Base-by-base conservation (phyloP, 2,329 filamentous ascomycete species). In the Paraphaeosphaeria sporulosa region DNA sequence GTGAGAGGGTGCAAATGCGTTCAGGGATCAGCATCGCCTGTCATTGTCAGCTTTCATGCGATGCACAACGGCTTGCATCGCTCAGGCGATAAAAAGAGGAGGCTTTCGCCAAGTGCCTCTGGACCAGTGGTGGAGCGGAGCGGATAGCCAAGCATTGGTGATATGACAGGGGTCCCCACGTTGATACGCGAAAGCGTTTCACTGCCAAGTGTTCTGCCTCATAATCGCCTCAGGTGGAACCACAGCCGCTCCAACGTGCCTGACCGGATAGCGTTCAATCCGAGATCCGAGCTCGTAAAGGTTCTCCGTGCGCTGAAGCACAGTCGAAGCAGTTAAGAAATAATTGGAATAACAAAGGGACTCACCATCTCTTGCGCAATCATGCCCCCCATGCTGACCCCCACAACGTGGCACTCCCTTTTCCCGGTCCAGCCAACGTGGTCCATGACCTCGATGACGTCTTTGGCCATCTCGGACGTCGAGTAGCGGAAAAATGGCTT, bases 351-450 rank as follows among this genome's bases (percentile, higher is more conserved):
- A 55, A 56, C 40, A 50, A 40, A 23, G 32, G 50, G 57, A 72
- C 78, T 71, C 75, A 84, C 85, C 4, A 97, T 72, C 79, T 97
- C 93, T 78, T 96, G 93, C 2, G 91, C 87, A 69, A 97, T 94
- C 93, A 97, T 96, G 71, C 93, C 93, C 64, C 93, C 93, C 85
- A 96, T 91, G 60, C 89, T 92, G 65, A 94, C 88, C 58, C 93
- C 93, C 36, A 91, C 82, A 55, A 96, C 76, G 79, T 97, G 88
- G 15, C 90, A 67, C 54, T 86, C 74, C 81, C 83, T 79, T 69
- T 82, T 68, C 72, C 83, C 64, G 56, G 77, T 87, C 91, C 91
- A 96, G 63, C 87, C 88, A 10, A 95, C 75, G 69, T 91, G 85
- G 65, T 89, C 85, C 21, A 87, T 70, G 19, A 95, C 80, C 70